phyloP scores from a whole-genome alignment of 352 stramenopile species.

The Peronospora belbahrii region DNA sequence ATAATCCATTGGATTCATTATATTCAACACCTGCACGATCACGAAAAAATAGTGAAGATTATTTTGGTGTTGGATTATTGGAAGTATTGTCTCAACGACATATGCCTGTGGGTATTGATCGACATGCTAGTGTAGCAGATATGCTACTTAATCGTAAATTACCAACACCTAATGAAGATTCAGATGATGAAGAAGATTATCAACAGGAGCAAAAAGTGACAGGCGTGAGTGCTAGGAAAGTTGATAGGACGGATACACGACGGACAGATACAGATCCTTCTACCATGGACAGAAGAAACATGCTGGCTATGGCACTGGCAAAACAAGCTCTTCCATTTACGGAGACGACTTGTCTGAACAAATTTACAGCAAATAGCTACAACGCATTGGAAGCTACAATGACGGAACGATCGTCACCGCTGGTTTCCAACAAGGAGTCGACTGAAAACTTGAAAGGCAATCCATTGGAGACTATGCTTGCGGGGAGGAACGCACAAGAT shows the following conservation, averaged over 20 bases:
- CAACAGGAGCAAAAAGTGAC: constrained; percentile 2
- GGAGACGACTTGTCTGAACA: constrained; percentile 1
- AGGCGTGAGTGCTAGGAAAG: neutral
- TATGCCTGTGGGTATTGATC: constrained; percentile 25
- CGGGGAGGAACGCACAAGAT: constrained; percentile 20
- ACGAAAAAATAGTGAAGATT: constrained; percentile 28
- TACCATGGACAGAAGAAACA: constrained; percentile 19
- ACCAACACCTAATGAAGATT: constrained; percentile 3
- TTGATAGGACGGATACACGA: neutral
- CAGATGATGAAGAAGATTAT: constrained; percentile 4
- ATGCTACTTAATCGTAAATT: constrained; percentile 23
- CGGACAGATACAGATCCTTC: constrained; percentile 9
- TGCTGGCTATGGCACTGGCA: constrained; percentile 33
- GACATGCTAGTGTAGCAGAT: constrained; percentile 27
- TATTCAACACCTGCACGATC: constrained; percentile 21
- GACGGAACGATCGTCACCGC: constrained; percentile 15
- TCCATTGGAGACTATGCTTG: constrained; percentile 38
- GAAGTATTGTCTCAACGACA: constrained; percentile 32
- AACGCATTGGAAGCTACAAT: constrained; percentile 37
- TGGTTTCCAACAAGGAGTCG: constrained; percentile 1
- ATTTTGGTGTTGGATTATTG: constrained; percentile 18
- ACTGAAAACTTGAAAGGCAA: constrained; percentile 21
- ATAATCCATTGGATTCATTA: constrained; percentile 16
- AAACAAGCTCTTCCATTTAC: constrained; percentile 17
- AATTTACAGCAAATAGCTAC: constrained; percentile 5